These are phyloP conservation scores for Magnolia kwangsiensis DNA, from an alignment of 164 flowering plant species.

Conservation along the genomic window DNA sequence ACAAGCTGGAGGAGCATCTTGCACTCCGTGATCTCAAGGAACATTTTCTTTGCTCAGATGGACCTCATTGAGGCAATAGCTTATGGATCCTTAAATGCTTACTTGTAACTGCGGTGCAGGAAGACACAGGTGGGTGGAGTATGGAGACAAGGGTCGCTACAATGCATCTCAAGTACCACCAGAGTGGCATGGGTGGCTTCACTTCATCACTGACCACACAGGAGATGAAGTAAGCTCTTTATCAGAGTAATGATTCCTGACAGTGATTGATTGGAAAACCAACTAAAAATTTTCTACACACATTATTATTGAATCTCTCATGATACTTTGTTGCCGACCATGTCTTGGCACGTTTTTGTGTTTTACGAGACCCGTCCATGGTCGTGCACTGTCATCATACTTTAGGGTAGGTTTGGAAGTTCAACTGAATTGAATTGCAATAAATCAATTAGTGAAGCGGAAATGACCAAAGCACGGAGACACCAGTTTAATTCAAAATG, in stretches of 20 bases:
- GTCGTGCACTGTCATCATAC: too few relatives aligned
- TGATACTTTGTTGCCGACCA: too few relatives aligned
- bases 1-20: too few relatives aligned
- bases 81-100: not conserved
- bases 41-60: not conserved
- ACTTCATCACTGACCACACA: constrained; percentile 85
- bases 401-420: too few relatives aligned
- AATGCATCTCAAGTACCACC: constrained; percentile 98
- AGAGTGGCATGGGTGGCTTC: constrained; percentile 99
- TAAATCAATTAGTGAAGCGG: too few relatives aligned
- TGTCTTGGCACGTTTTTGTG: too few relatives aligned
- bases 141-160: constrained; percentile 78
- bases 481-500: too few relatives aligned
- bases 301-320: too few relatives aligned
- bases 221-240: constrained; percentile 76
- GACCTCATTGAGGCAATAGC: not conserved
- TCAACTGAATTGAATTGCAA: too few relatives aligned
- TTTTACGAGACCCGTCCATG: too few relatives aligned
- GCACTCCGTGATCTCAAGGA: not conserved
- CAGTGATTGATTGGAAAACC: not conserved
- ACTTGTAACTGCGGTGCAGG: constrained; percentile 38
- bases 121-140: constrained; percentile 98
- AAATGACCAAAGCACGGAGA: too few relatives aligned
- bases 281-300: not conserved
- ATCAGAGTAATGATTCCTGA: not conserved